Conservation (phyloP, 1,284 basidiomycete species). For the Melampsora larici-populina region DNA sequence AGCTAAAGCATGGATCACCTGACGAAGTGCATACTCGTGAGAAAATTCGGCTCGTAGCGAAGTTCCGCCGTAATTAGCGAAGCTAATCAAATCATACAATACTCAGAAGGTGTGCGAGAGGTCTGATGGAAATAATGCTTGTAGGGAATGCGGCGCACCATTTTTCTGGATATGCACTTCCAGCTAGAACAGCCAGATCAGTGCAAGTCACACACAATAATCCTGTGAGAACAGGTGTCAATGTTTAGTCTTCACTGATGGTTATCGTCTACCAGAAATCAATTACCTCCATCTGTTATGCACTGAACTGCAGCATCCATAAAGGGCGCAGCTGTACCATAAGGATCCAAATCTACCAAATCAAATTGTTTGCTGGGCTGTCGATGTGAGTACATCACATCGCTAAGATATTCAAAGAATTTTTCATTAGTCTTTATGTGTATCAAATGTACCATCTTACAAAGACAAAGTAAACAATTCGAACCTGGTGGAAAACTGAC, state of each 20-base stretch:
- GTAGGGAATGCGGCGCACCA: constrained; percentile 60
- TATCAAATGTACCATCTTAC: neutral
- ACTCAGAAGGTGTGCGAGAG: neutral
- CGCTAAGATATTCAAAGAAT: constrained; percentile 56
- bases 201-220: constrained; percentile 95
- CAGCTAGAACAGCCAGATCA: constrained; percentile 87
- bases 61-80: constrained; percentile 92
- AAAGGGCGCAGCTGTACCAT: constrained; percentile 94
- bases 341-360: constrained; percentile 93
- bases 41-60: constrained; percentile 87
- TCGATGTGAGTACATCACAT: constrained; percentile 87
- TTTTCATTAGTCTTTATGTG: neutral
- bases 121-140: neutral
- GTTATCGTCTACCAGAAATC: neutral
- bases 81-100: constrained; percentile 59
- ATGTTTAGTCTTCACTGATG: neutral
- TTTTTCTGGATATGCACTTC: constrained; percentile 93
- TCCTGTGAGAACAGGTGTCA: constrained; percentile 58
- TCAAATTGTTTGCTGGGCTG: constrained; percentile 72
- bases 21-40: constrained; percentile 85
- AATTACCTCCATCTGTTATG: constrained; percentile 75
- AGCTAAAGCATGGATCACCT: constrained; percentile 80
- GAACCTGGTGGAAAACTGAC: constrained; percentile 57
- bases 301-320: constrained; percentile 94
- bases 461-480: neutral